These are phyloP conservation scores for Colletotrichum viniferum DNA, from an alignment of 2,329 filamentous ascomycete species.

Conservation along the genomic window DNA sequence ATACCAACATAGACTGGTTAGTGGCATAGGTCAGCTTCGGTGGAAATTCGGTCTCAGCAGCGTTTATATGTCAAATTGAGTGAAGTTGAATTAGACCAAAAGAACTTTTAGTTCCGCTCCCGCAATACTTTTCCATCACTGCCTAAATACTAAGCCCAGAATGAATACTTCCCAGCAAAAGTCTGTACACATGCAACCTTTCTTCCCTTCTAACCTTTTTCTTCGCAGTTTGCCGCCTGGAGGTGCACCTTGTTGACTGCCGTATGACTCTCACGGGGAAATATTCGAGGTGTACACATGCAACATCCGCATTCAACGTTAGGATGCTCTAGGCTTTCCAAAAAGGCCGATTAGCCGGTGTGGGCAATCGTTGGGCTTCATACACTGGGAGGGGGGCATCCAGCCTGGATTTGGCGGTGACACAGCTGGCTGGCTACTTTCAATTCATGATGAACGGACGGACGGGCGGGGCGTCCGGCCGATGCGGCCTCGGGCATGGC, in stretches of 20 bases:
- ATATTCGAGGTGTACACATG: too few species aligned
- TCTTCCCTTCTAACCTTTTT: too few species aligned
- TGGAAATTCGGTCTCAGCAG: too few species aligned
- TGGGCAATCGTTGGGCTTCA: not conserved
- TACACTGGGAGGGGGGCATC: too few species aligned
- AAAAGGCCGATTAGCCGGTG: not conserved
- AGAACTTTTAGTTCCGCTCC: too few species aligned
- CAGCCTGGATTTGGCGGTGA: not conserved
- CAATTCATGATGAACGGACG: not conserved
- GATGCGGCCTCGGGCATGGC: not conserved
- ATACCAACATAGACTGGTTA: fast-evolving
- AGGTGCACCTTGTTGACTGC: too few species aligned
- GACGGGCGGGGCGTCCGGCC: not conserved
- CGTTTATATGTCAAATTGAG: not conserved
- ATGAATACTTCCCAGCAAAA: not conserved
- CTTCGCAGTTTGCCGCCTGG: too few species aligned
- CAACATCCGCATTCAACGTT: not conserved
- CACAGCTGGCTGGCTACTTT: not conserved
- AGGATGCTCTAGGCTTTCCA: not conserved
- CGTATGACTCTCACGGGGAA: too few species aligned
- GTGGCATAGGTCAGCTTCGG: fast-evolving
- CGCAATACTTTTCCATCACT: not conserved
- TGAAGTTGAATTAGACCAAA: not conserved
- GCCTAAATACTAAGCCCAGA: fast-evolving
- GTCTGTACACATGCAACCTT: not conserved